phyloP scores from a whole-genome alignment of 768 basidiomycete genomes.

The Lactarius vividus region DNA sequence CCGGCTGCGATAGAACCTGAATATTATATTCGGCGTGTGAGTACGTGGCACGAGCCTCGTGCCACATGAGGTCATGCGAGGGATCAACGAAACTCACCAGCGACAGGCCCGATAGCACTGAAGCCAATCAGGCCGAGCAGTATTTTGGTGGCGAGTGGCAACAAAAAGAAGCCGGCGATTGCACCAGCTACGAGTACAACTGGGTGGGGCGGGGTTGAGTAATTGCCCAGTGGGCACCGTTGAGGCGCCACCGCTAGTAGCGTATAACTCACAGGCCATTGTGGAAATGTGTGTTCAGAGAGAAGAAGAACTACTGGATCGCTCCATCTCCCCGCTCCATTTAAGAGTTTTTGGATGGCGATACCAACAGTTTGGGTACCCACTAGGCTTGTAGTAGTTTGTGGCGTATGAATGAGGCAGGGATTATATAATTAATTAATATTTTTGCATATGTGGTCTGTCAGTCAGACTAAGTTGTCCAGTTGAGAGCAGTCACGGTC shows the following conservation, averaged over 20 bases:
- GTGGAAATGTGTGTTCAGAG: background rate
- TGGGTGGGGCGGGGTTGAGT: background rate
- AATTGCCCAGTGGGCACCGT: background rate
- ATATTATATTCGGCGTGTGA: background rate
- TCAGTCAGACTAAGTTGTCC: background rate
- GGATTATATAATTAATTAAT: background rate
- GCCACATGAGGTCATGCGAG: background rate
- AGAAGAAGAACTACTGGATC: background rate
- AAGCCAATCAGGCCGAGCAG: background rate
- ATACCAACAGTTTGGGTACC: no score
- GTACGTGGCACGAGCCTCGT: background rate
- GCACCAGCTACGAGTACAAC: background rate
- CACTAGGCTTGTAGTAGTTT: background rate
- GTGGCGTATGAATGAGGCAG: background rate
- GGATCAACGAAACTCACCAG: background rate
- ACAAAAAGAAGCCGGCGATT: background rate
- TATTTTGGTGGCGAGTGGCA: background rate
- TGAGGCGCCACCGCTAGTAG: background rate
- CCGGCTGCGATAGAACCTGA: slow-evolving; percentile 31
- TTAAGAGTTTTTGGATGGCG: background rate
- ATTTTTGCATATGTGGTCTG: background rate
- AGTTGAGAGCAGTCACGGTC: no score
- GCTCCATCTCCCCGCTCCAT: background rate
- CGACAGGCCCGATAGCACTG: slow-evolving; percentile 3
- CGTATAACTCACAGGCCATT: background rate